Conservation (phyloP, 768 basidiomycete species). For the Mycena polygramma region DNA sequence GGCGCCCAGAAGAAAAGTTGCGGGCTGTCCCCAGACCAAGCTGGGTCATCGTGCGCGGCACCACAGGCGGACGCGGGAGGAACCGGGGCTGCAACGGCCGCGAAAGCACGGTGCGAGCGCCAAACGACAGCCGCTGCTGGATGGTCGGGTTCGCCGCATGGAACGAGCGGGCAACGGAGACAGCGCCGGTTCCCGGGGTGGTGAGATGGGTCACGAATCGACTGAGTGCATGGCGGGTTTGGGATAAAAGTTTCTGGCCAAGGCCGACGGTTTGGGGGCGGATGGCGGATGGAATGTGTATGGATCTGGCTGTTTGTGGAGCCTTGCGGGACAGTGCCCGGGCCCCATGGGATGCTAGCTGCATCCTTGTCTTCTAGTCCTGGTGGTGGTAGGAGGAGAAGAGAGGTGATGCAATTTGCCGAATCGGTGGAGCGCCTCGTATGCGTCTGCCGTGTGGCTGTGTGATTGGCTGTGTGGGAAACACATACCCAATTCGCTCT, state of each 20-base stretch:
- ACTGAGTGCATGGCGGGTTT: slow-evolving; percentile 68
- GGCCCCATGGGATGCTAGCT: slow-evolving; percentile 60
- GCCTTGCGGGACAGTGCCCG: slow-evolving; percentile 57
- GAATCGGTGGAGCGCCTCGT: neutral
- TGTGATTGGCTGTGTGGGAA: neutral
- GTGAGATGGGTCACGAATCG: slow-evolving; percentile 70
- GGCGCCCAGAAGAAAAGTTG: slow-evolving; percentile 79
- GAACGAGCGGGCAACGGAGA: slow-evolving; percentile 43
- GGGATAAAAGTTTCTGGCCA: slow-evolving; percentile 61
- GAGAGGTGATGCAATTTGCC: neutral
- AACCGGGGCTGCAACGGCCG: slow-evolving; percentile 61
- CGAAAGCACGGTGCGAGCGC: slow-evolving; percentile 64
- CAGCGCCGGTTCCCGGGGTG: slow-evolving; percentile 61
- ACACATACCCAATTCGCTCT: too few species aligned
- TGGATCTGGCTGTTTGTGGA: slow-evolving; percentile 53
- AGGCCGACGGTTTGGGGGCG: slow-evolving; percentile 49
- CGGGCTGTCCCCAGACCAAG: slow-evolving; percentile 84
- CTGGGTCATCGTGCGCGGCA: slow-evolving; percentile 67
- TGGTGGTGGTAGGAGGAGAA: slow-evolving; percentile 29
- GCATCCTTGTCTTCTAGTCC: slow-evolving; percentile 48
- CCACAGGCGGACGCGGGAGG: slow-evolving; percentile 68
- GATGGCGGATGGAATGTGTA: slow-evolving; percentile 61
- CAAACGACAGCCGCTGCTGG: slow-evolving; percentile 68
- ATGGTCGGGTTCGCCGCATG: slow-evolving; percentile 55
- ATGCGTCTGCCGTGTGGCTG: slow-evolving; percentile 20